Base-by-base conservation (phyloP, 2,329 filamentous ascomycete genomes). In the Penicillium sp. region DNA sequence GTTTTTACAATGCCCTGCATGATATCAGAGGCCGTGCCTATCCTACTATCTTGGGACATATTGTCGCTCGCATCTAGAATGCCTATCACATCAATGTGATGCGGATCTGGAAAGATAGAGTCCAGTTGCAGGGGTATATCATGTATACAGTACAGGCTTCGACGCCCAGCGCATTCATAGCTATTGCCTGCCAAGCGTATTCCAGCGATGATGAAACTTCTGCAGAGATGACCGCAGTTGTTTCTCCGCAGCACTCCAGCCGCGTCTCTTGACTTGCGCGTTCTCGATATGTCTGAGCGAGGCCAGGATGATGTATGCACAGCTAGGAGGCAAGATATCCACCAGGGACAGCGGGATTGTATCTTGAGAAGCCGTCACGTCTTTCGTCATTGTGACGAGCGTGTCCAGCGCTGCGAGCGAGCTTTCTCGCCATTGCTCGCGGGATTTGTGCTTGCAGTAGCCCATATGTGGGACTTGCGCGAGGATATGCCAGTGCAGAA, bases 391-490 rank as follows among this genome's bases (percentile, higher is more conserved):
- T 7, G 47, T 56, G 13, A 45, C 47, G 10, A 49, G 21, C n/a
- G 53, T 51, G n/a, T 56, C 47, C 30, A 58, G 39, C 8, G 53
- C 48, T 6, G 31, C 39, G 11, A 36, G 21, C 2, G 55, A 56
- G 10, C 7, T 43, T 9, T 41, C 25, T 13, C 26, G 17, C 34
- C 29, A 47, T 19, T 50, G 37, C 15, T 43, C 35, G 8, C 36
- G 33, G 2, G 39, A 37, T 26, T 39, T 43, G 36, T 21, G 28
- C 31, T 41, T 28, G 14, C 20, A 41, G n/a, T 21, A 8, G 7
- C 14, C 23, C 33, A 36, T 28, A 2, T 26, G 6, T 27, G 25
- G n/a, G 11, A 30, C 21, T 15, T 47, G 45, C 13, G 26, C 21
- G 17, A 56, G 14, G 16, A 51, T 43, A 30, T 45, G 43, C 30